Conservation (phyloP, 2,329 filamentous ascomycete species). For the Conoideocrella luteorostrata region DNA sequence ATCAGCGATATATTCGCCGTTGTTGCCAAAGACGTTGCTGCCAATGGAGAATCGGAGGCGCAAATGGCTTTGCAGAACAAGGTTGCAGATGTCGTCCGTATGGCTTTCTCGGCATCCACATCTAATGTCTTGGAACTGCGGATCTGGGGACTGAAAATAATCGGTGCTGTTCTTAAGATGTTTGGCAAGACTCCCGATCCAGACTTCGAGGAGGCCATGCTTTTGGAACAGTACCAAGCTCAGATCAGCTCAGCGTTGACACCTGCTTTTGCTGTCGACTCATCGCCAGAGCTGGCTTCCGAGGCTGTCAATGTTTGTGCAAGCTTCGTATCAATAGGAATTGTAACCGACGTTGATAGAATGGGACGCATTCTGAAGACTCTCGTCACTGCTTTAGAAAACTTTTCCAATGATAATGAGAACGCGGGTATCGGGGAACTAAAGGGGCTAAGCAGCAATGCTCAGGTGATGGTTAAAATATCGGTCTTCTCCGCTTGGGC, state of each 20-base stretch:
- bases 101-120: slow-evolving; percentile 96
- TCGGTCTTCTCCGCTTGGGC: slow-evolving; percentile 96
- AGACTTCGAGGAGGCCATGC: slow-evolving; percentile 93
- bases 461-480: slow-evolving; percentile 98
- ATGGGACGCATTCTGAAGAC: slow-evolving; percentile 98
- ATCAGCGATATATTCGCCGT: slow-evolving; percentile 76
- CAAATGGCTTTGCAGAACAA: slow-evolving; percentile 73
- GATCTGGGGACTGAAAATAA: slow-evolving; percentile 87
- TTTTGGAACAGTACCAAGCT: slow-evolving; percentile 96
- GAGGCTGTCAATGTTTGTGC: slow-evolving; percentile 97
- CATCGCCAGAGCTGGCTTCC: slow-evolving; percentile 88
- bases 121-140: slow-evolving; percentile 85
- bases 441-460: slow-evolving; percentile 87
- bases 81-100: slow-evolving; percentile 87
- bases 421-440: slow-evolving; percentile 87
- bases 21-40: slow-evolving; percentile 70
- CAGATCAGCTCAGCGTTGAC: slow-evolving; percentile 96
- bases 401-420: slow-evolving; percentile 76
- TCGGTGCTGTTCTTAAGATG: slow-evolving; percentile 88
- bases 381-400: slow-evolving; percentile 82
- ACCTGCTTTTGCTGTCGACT: slow-evolving; percentile 91
- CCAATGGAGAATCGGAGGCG: slow-evolving; percentile 71
- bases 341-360: slow-evolving; percentile 94
- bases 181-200: slow-evolving; percentile 95
- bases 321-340: slow-evolving; percentile 95